Evolutionary conservation across 106 monocot genomes (phyloP).

Genomic region (Allium cepa): DNA sequence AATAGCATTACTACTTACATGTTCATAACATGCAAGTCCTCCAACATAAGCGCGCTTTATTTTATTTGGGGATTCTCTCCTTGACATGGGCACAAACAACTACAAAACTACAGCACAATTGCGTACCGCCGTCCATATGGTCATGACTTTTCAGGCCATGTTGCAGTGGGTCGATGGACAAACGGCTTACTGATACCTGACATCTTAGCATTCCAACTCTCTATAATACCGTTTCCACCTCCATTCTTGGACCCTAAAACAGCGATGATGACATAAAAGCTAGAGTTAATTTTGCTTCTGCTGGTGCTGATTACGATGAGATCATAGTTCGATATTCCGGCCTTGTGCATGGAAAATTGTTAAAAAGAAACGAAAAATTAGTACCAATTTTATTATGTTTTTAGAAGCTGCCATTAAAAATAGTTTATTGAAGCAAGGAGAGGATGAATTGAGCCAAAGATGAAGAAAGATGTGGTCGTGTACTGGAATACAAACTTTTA

Average conservation of each 20-base stretch:
- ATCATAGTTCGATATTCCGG: too few relatives aligned
- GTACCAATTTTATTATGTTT: too few relatives aligned
- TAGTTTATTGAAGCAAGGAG: too few relatives aligned
- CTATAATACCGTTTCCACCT: constrained; percentile 16
- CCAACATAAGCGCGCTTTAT: constrained; percentile 7
- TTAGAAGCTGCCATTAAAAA: too few relatives aligned
- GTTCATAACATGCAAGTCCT: background rate
- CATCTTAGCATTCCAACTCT: background rate
- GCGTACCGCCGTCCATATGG: constrained; percentile 25
- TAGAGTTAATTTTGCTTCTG: constrained; percentile 51
- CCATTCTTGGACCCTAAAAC: constrained; percentile 14
- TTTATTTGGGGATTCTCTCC: constrained; percentile 26
- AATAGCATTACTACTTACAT: background rate
- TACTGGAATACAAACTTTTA: too few relatives aligned
- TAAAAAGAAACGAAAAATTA: too few relatives aligned
- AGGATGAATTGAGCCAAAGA: too few relatives aligned
- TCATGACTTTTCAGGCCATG: constrained; percentile 19
- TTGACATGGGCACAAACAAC: constrained; percentile 31
- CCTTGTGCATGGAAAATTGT: too few relatives aligned
- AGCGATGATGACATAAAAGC: constrained; percentile 12
- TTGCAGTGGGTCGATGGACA: constrained; percentile 11
- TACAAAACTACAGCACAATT: constrained; percentile 6
- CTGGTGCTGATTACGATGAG: constrained; percentile 38
- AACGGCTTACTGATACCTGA: background rate
- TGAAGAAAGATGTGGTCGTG: too few relatives aligned